Conservation (phyloP, 139 green algal genomes). For the Chlorella sp. region DNA sequence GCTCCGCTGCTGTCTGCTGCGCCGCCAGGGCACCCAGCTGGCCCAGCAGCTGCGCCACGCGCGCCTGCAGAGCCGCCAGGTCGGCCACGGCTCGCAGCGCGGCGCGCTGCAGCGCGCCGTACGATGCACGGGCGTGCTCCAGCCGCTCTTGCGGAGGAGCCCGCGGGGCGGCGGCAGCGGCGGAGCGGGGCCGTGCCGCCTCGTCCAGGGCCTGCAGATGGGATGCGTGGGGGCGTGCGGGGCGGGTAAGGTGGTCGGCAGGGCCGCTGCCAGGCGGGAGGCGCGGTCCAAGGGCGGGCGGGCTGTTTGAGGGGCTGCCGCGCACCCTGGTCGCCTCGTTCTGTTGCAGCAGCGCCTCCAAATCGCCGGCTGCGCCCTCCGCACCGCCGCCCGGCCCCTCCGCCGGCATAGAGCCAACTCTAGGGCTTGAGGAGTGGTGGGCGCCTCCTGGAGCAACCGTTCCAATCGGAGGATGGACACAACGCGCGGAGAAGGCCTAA, state of each 20-base stretch:
- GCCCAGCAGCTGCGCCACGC: conserved; percentile 10
- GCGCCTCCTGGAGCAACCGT: too few relatives aligned
- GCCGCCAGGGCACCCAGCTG: background rate
- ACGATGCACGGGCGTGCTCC: background rate
- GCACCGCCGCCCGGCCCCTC: background rate
- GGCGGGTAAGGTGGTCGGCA: too few relatives aligned
- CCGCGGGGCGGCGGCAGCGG: background rate
- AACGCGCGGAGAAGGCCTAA: too few relatives aligned
- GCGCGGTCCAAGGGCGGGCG: background rate
- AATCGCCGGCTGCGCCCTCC: background rate
- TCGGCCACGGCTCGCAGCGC: background rate
- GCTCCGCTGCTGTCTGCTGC: background rate
- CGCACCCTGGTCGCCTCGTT: background rate
- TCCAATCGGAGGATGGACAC: too few relatives aligned
- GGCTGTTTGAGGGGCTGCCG: too few relatives aligned
- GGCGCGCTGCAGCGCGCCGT: background rate
- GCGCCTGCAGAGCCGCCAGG: conserved; percentile 1
- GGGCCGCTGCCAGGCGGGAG: background rate
- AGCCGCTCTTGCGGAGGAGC: background rate
- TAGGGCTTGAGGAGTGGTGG: too few relatives aligned
- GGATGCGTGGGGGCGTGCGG: background rate
- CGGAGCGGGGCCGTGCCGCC: background rate
- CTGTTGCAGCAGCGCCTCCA: background rate
- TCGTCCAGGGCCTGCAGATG: conserved; percentile 1
- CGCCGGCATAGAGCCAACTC: background rate